Conservation (phyloP, 1,284 basidiomycete species). For the Leccinum variabile region DNA sequence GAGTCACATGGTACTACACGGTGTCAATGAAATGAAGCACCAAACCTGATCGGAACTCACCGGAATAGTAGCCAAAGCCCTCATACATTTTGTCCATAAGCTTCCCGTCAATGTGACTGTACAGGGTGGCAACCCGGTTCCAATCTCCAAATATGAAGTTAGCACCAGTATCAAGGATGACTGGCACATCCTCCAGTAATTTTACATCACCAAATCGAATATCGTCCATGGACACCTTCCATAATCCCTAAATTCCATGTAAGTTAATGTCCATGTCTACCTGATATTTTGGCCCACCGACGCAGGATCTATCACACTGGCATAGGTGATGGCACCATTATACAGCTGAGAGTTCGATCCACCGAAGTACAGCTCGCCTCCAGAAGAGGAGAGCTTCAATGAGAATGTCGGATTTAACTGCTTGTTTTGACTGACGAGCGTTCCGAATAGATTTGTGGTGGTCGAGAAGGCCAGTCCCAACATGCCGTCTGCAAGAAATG, state of each 20-base stretch:
- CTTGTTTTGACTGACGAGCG: not conserved
- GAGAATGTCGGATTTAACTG: not conserved
- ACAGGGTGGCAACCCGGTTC: not conserved
- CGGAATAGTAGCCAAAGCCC: not conserved
- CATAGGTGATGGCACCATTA: not conserved
- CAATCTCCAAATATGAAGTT: not conserved
- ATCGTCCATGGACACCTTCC: not conserved
- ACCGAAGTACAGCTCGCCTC: not conserved
- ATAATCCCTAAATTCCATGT: not conserved
- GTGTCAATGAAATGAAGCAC: not conserved
- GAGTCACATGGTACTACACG: not conserved
- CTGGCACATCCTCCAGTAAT: not conserved
- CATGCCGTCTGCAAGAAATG: not conserved
- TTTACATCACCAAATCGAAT: not conserved
- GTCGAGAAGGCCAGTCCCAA: not conserved
- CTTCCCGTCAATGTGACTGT: not conserved
- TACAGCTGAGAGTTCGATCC: not conserved
- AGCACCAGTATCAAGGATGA: not conserved
- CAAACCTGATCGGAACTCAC: not conserved
- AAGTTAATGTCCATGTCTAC: not conserved
- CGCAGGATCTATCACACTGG: not conserved
- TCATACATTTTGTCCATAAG: not conserved
- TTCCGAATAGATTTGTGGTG: not conserved
- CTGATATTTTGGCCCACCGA: not conserved
- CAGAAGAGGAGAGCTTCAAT: not conserved